A percentile compares a stretch with the other conserved stretches of the same genome.
Conservation (phyloP, 202 grass and related monocot genomes). For the Schoenoplectus tabernaemontani region DNA sequence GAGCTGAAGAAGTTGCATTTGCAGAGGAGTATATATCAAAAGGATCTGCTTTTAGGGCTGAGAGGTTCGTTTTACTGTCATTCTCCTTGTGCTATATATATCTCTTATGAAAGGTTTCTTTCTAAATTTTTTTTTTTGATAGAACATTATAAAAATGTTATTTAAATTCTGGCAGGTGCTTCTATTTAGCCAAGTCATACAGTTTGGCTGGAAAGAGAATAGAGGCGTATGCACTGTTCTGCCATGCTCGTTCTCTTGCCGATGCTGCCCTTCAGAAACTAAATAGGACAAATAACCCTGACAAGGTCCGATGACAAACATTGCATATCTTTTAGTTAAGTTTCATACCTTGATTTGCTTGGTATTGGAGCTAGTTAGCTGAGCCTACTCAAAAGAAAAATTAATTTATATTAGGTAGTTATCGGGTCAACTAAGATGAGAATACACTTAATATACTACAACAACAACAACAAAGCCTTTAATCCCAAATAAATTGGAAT, state of each 20-base stretch:
- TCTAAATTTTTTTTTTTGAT: too few relatives aligned
- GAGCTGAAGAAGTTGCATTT: slow-evolving; percentile 68
- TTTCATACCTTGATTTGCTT: slow-evolving; percentile 22
- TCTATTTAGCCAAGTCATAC: slow-evolving; percentile 94
- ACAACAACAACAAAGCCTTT: too few relatives aligned
- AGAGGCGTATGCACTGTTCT: slow-evolving; percentile 83
- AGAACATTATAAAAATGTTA: slow-evolving; percentile 25
- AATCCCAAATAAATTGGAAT: too few relatives aligned
- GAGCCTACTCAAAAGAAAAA: slow-evolving; percentile 41
- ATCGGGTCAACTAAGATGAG: neutral
- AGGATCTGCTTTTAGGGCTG: slow-evolving; percentile 64
- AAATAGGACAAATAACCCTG: slow-evolving; percentile 33
- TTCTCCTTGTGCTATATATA: neutral
- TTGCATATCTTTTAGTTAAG: neutral
- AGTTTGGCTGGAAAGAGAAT: slow-evolving; percentile 88
- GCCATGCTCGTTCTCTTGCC: slow-evolving; percentile 57
- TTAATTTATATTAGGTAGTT: slow-evolving; percentile 29
- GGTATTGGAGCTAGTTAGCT: slow-evolving; percentile 22
- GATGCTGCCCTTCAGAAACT: slow-evolving; percentile 57
- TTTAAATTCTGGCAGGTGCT: slow-evolving; percentile 55
- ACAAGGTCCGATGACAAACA: slow-evolving; percentile 45
- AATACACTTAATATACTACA: too few relatives aligned
- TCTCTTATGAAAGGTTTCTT: neutral
- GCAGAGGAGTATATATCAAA: slow-evolving; percentile 63
- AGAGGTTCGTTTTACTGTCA: slow-evolving; percentile 46